Evolutionary conservation across 495 filamentous ascomycete species (phyloP), one percentile per base, ranked within the genome.

Genomic region (Neohortaea acidophila): DNA sequence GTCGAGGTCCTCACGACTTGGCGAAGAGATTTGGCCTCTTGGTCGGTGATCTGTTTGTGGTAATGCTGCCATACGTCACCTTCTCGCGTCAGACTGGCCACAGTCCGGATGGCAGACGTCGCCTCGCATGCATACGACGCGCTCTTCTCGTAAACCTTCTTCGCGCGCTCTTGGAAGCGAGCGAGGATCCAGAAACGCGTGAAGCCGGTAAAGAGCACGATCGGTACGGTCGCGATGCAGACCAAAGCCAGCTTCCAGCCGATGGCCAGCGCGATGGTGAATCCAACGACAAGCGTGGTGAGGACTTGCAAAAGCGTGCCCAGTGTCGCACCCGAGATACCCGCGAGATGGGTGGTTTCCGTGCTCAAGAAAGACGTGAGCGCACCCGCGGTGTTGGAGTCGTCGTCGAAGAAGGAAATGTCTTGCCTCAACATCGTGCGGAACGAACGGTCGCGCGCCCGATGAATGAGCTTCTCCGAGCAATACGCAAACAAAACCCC

Each of bases 221-320:
- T 55, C 0, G 87, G 87, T 15, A 94, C 70, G 20, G 75, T 78
- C 13, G 75, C 68, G 43, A 72, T 77, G 57, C 81, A 83, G 21
- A 93, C 86, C 5, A 96, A 67, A 12, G 81, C 81, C 6, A 96
- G 65, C 53, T 94, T 94, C 86, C 87, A 96, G 20, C 79, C 84
- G 52, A 92, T 72, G 1, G 72, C 66, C 21, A 77, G 59, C 11
- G 72, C 67, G 20, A 94, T 52, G 14, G 72, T 54, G 42, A 80
- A 72, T 7, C 81, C 72, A 0, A 74, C 70, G 20, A 79, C 48
- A 6, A 94, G 66, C 2, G 83, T 89, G 1, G 83, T 81, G 8
- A 67, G 59, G 24, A 84, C 75, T 41, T 75, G 75, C 8, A 94
- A 56, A 33, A 94, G 67, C 4, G 82, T 84, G 11, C 84, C 84